Conservation (phyloP, 23 red algal species). For the Pyropia yezoensis region DNA sequence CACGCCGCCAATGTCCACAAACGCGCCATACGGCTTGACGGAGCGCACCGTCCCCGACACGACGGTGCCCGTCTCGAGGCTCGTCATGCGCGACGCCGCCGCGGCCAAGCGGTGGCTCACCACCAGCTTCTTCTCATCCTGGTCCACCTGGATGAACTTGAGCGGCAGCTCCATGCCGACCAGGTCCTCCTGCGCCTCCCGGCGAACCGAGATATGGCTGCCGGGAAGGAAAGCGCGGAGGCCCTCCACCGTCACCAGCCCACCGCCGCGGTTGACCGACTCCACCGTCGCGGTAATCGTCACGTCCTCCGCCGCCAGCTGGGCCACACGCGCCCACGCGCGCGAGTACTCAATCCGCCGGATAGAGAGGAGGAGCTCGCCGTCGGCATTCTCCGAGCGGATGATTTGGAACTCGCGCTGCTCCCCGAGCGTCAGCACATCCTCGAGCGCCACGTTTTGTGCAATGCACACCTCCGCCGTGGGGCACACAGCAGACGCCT, state of each 20-base stretch:
- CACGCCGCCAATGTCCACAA: constrained; percentile 86
- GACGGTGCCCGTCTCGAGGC: constrained; percentile 56
- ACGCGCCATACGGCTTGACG: constrained; percentile 94
- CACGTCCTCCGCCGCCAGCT: constrained; percentile 76
- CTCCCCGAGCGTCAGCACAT: constrained; percentile 55
- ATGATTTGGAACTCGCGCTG: constrained; percentile 90
- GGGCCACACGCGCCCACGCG: constrained; percentile 73
- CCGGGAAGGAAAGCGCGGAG: constrained; percentile 88
- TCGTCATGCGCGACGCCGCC: constrained; percentile 74
- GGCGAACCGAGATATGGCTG: constrained; percentile 56
- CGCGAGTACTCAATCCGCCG: constrained; percentile 64
- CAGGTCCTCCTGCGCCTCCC: constrained; percentile 43
- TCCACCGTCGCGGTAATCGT: constrained; percentile 48
- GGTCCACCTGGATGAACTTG: constrained; percentile 85
- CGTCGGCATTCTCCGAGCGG: constrained; percentile 67
- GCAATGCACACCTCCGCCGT: constrained; percentile 60
- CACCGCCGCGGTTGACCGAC: constrained; percentile 84
- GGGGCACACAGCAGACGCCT: constrained; percentile 75
- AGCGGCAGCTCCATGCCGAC: constrained; percentile 67
- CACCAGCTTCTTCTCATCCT: constrained; percentile 70
- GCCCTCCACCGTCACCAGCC: constrained; percentile 59
- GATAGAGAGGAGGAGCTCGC: constrained; percentile 84
- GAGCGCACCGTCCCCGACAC: constrained; percentile 76
- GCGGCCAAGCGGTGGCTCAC: constrained; percentile 84
- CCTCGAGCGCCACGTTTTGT: constrained; percentile 28